These are phyloP conservation scores for Neocatenulostroma microsporum DNA, from an alignment of 2,329 filamentous ascomycete species.

Conservation along the genomic window DNA sequence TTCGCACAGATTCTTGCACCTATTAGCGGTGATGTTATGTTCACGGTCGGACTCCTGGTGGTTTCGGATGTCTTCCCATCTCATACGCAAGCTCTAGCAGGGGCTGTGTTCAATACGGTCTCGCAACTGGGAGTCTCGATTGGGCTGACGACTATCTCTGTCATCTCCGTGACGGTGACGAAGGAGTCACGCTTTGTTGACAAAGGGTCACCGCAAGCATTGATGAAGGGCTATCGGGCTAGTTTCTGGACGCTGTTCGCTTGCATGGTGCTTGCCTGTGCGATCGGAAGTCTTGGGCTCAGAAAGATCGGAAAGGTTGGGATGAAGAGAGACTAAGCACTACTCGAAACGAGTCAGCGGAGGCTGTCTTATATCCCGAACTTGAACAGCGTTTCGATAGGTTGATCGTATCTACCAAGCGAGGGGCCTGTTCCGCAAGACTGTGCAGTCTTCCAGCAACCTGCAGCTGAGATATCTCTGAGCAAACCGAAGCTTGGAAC, in stretches of 20 bases:
- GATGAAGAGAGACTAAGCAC: constrained; percentile 28
- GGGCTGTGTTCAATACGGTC: constrained; percentile 41
- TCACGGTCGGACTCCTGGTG: constrained; percentile 38
- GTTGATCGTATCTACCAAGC: too few relatives aligned
- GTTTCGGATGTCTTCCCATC: constrained; percentile 36
- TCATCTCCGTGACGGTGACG: constrained; percentile 27
- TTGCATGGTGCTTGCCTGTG: constrained; percentile 18
- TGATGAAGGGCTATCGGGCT: constrained; percentile 35
- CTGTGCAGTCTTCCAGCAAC: too few relatives aligned
- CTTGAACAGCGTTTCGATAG: too few relatives aligned
- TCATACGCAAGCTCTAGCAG: constrained; percentile 37
- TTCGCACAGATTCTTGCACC: constrained; percentile 10
- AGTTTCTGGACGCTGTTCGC: constrained; percentile 36
- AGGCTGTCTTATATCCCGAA: too few relatives aligned
- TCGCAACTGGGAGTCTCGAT: constrained; percentile 34
- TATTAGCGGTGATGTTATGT: constrained; percentile 24
- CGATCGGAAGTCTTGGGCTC: constrained; percentile 31
- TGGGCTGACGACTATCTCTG: constrained; percentile 29
- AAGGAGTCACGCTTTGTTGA: constrained; percentile 12
- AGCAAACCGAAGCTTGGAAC: too few relatives aligned
- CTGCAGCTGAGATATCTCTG: too few relatives aligned
- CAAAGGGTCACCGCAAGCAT: not conserved
- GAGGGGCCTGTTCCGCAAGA: too few relatives aligned
- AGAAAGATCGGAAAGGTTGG: constrained; percentile 36
- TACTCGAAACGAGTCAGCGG: too few relatives aligned